Base-by-base conservation (phyloP, 495 filamentous ascomycete genomes). In the Pseudevernia furfuracea region DNA sequence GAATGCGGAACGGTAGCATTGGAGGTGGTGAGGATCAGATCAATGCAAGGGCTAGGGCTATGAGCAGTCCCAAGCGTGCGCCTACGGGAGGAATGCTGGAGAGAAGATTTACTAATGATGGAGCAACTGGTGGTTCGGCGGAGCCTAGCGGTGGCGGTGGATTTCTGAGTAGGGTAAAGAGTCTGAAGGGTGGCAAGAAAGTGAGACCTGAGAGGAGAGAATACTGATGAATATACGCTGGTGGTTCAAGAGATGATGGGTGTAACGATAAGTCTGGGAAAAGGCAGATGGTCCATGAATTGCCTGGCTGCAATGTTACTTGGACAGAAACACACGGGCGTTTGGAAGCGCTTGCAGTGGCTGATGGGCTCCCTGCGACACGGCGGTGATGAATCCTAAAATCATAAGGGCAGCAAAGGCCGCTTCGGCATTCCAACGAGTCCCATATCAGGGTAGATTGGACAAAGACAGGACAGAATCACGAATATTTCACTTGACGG, bases 91-190 rank as follows among this genome's bases (percentile, higher is more conserved):
- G 56, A 17, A 71, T 75, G 9, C 74, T 92, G 55, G 88, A 92
- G 75, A 84, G 89, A 65, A 82, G 87, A 68, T 70, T 82, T 12
- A 92, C 88, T 48, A 82, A 83, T n/a, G 90, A 92, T 48, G 85
- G 81, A 23, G 73, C 74, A 17, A 74, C 71, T 67, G 69, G 65
- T 38, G 64, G 65, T 10, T 34, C 43, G 8, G 39, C 28, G 37
- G 63, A 61, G 39, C 65, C 49, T 23, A 58, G 15, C 36, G 52
- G 59, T 57, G 59, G 59, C 62, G 79, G 74, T 12, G 84, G 91
- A 4, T 89, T 97, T 67, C 74, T 97, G 64, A 92, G 84, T 66
- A 83, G 92, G 46, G 91, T 97, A 74, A 94, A 89, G 84, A 91
- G 88, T 75, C 77, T 96, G 74, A 90, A 91, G 78, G 87, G 87